Base-by-base conservation (phyloP, 225 moss, liverwort and hornwort species). In the Neckera pumila region DNA sequence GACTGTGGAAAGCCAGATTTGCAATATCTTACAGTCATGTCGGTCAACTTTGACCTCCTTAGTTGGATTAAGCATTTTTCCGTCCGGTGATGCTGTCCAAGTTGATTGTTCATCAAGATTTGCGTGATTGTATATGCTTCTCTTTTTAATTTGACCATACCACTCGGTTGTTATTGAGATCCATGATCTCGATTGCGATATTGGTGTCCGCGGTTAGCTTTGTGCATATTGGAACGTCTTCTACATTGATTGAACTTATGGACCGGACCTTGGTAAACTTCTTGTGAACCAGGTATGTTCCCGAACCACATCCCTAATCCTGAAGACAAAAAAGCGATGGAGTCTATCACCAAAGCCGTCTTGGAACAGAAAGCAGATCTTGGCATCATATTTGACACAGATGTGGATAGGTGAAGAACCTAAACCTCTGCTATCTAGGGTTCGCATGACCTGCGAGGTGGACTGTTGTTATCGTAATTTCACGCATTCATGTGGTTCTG, bases 231-330 rank as follows among this genome's bases (percentile, higher is more conserved):
- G 65, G 30, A 65, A 82, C 17, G 51, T 82, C 74, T 83, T 79
- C 61, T 79, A 57, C 61, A 20, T 88, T 60, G 85, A 79, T 86
- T 75, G 76, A 76, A 59, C 80, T 71, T 70, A 79, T 53, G 69
- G 53, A 85, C 51, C 66, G 30, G 73, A 85, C 20, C 42, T 79
- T 70, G 38, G 27, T 63, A 62, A 88, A 83, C 23, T 79, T 89
- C 62, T 88, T 78, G 87, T 87, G 81, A 83, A 81, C 65, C 85
- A 98, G 98, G 98, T 74, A 95, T 98, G 98, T 98, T 98, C 62
- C 98, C 98, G 49, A 98, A 98, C 86, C 98, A 98, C 86, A 95
- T 97, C 64, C 98, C 98, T 16, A 98, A 98, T 87, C 98, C 98
- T 47, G 98, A 98, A 92, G 90, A 98, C 79, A 90, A 97, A 82